Conservation (phyloP, 129 eudicot genomes). For the Ambrosia artemisiifolia region DNA sequence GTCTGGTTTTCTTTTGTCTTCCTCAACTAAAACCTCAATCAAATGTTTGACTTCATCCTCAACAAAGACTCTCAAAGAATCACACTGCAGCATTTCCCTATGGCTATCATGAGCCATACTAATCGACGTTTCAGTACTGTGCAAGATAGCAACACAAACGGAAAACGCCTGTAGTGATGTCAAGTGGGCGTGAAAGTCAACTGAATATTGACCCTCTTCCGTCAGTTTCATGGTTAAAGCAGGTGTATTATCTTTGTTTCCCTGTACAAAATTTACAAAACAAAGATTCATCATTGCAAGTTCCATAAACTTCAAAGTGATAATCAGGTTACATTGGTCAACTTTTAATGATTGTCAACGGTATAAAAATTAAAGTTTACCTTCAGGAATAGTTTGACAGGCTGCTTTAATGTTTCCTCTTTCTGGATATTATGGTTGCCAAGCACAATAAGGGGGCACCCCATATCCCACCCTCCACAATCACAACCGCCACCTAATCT, state of each 20-base stretch:
- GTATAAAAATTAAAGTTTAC: conserved; percentile 31
- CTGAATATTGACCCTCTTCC: conserved; percentile 55
- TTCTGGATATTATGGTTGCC: conserved; percentile 40
- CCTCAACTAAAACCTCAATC: conserved; percentile 57
- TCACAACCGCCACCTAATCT: conserved; percentile 89
- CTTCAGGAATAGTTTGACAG: conserved; percentile 62
- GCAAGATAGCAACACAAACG: conserved; percentile 71
- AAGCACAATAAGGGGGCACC: conserved; percentile 76
- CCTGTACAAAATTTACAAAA: conserved; percentile 36
- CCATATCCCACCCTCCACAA: conserved; percentile 98
- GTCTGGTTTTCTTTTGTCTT: conserved; percentile 45
- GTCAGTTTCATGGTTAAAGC: conserved; percentile 51
- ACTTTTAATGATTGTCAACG: not conserved
- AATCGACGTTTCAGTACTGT: conserved; percentile 55
- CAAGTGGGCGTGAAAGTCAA: conserved; percentile 75
- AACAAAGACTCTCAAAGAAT: conserved; percentile 56
- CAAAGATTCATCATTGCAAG: not conserved
- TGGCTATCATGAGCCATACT: conserved; percentile 40
- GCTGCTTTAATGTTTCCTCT: conserved; percentile 35
- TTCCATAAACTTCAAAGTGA: not conserved
- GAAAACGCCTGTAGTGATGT: conserved; percentile 82
- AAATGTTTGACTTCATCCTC: conserved; percentile 68
- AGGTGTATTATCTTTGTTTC: conserved; percentile 53
- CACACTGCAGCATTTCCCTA: conserved; percentile 51
- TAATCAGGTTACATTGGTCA: not conserved